These are phyloP conservation scores for Oryza meyeriana DNA, from an alignment of 176 grass and related monocot species.

Conservation along the genomic window DNA sequence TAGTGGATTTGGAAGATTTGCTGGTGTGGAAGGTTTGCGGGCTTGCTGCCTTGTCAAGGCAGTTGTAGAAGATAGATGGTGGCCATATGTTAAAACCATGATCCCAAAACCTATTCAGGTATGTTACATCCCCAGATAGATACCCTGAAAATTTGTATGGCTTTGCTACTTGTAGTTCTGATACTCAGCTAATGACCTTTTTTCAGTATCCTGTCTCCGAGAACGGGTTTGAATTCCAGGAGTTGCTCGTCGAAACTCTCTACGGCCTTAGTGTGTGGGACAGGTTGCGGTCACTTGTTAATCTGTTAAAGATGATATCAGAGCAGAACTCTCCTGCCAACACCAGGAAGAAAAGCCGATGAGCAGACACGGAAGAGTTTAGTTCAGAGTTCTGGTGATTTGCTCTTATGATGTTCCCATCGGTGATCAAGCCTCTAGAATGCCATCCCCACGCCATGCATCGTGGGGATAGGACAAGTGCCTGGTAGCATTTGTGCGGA, in stretches of 20 bases:
- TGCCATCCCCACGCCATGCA: background rate
- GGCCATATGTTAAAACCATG: constrained; percentile 89
- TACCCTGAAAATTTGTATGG: background rate
- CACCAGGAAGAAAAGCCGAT: constrained; percentile 51
- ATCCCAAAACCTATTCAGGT: constrained; percentile 99
- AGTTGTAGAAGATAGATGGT: constrained; percentile 92
- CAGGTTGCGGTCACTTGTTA: constrained; percentile 66
- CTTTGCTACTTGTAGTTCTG: constrained; percentile 19
- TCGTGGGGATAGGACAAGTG: background rate
- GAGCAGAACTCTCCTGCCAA: constrained; percentile 52
- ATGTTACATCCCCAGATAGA: background rate
- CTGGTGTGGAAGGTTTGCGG: constrained; percentile 87
- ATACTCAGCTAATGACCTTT: background rate
- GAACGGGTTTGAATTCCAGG: constrained; percentile 89
- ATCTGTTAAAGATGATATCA: constrained; percentile 73
- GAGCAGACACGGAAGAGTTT: background rate
- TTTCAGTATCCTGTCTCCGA: constrained; percentile 86
- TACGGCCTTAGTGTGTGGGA: constrained; percentile 85
- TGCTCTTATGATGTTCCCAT: background rate
- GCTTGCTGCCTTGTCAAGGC: constrained; percentile 95
- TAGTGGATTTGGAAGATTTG: constrained; percentile 96
- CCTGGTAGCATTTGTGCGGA: background rate
- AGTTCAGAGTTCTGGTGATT: background rate
- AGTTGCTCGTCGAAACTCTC: constrained; percentile 78
- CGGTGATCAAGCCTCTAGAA: background rate